Percentiles rank a stretch among this genome's conserved stretches.
phyloP scores from a whole-genome alignment of 805 yeast species.

The Metschnikowia continentalis region DNA sequence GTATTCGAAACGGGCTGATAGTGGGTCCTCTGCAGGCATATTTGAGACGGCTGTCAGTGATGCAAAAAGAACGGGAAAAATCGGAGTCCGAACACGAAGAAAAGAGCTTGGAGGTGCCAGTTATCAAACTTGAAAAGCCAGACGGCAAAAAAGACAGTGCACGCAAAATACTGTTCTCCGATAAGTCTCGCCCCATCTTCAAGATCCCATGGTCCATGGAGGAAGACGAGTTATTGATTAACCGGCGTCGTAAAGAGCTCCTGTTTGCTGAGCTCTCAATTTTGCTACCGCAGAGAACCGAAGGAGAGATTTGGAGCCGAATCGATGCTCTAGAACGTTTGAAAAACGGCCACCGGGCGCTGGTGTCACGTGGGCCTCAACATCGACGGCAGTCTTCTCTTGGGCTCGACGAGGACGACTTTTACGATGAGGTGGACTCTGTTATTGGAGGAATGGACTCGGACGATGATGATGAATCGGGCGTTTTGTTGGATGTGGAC shows the following conservation, averaged over 20 bases:
- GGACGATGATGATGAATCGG: slow-evolving; percentile 30
- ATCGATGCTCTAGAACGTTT: slow-evolving; percentile 36
- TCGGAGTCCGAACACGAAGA: slow-evolving; percentile 8
- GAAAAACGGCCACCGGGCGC: slow-evolving; percentile 20
- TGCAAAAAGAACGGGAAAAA: slow-evolving; percentile 11
- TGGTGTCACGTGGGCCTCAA: slow-evolving; percentile 20
- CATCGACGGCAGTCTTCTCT: slow-evolving; percentile 36
- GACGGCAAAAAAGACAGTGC: background rate
- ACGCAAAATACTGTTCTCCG: slow-evolving; percentile 2
- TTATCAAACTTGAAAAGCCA: background rate
- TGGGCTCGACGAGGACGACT: slow-evolving; percentile 42
- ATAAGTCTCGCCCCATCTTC: slow-evolving; percentile 18
- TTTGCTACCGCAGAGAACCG: slow-evolving; percentile 67
- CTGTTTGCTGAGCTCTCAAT: slow-evolving; percentile 71
- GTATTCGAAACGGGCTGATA: slow-evolving; percentile 39
- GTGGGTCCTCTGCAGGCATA: slow-evolving; percentile 21
- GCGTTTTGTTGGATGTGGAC: slow-evolving; percentile 35
- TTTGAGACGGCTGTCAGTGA: slow-evolving; percentile 17
- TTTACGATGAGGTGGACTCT: slow-evolving; percentile 39
- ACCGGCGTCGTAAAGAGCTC: slow-evolving; percentile 53
- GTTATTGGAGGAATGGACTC: slow-evolving; percentile 34
- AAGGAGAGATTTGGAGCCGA: slow-evolving; percentile 66
- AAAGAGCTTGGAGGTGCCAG: slow-evolving; percentile 1
- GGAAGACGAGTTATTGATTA: slow-evolving; percentile 65
- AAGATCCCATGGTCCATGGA: slow-evolving; percentile 52